Base-by-base conservation (phyloP, 768 basidiomycete species). In the Pulveroboletus ravenelii region DNA sequence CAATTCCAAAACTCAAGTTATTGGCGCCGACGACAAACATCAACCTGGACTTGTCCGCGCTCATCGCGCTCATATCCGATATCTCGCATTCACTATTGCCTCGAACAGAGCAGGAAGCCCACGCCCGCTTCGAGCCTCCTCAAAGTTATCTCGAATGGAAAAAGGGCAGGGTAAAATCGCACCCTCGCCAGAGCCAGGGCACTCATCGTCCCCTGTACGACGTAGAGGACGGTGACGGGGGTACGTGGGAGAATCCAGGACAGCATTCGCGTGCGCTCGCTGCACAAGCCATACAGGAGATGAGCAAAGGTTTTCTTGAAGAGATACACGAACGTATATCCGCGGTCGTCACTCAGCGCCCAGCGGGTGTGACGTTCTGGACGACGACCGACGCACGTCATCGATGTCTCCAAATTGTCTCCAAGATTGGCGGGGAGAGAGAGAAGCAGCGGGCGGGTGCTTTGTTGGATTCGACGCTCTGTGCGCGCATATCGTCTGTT, bases 41-140 rank as follows among this genome's bases (percentile, higher is more conserved):
- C 66, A 89, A 92, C 56, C 77, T 93, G 31, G 93, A 95, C 62
- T 74, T 95, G 10, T 93, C 89, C 1, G 76, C 87, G 1, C 77
- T 95, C 41, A 86, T 95, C 47, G 91, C 93, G 0, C 76, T 93
- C 27, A 77, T 89, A 38, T 90, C 88, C 10, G 89, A 91, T 54
- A 80, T 90, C 45, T 85, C 87, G 0, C 91, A 93, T 65, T 74
- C 83, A 0, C 73, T 77, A 1, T 71, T 91, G 0, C 92, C 91
- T 0, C 37, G 52, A 1, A 73, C 75, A 0, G 56, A 75, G 0
- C 77, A 78, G 13, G 85, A 84, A 31, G 82, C 89, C 0, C 73
- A 81, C 17, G 62, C 66, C 12, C 77, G 87, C 5, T 94, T 90
- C 59, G 73, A 81, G 10, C 80, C 84, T 4, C 72, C 82, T 0